phyloP scores from a whole-genome alignment of 164 flowering plant genomes.

The Santalum album region DNA sequence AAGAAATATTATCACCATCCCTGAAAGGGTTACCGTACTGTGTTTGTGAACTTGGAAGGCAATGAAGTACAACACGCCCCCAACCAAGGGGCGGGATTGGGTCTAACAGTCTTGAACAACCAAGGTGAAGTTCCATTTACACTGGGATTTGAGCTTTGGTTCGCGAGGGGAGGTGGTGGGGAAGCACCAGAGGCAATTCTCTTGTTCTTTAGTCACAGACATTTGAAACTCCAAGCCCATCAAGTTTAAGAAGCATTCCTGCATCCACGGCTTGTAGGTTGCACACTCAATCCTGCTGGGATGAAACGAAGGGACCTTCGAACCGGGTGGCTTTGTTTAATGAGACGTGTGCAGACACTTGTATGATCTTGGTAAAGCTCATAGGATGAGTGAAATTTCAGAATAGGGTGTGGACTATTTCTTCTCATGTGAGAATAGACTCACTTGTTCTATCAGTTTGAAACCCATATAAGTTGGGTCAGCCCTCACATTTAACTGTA shows the following conservation, averaged over 20 bases:
- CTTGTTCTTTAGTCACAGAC: constrained; percentile 46
- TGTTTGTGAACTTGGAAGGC: constrained; percentile 50
- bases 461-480: too few species aligned
- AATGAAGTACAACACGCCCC: constrained; percentile 75
- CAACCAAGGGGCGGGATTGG: constrained; percentile 81
- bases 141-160: constrained; percentile 46
- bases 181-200: constrained; percentile 39
- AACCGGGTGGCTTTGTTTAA: too few species aligned
- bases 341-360: too few species aligned
- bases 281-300: too few species aligned
- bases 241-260: constrained; percentile 46
- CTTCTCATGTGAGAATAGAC: too few species aligned
- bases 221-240: constrained; percentile 42
- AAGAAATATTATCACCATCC: constrained; percentile 89
- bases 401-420: too few species aligned
- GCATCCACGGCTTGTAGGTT: constrained; percentile 34
- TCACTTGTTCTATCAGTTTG: too few species aligned
- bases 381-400: too few species aligned
- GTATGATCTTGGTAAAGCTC: too few species aligned
- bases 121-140: constrained; percentile 46
- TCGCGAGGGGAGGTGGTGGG: constrained; percentile 84
- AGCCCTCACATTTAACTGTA: too few species aligned
- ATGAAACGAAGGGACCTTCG: too few species aligned
- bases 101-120: constrained; percentile 29
- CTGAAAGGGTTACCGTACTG: constrained; percentile 56